These are phyloP conservation scores for Fusarium continuum DNA, from an alignment of 2,329 filamentous ascomycete genomes.

Conservation along the genomic window DNA sequence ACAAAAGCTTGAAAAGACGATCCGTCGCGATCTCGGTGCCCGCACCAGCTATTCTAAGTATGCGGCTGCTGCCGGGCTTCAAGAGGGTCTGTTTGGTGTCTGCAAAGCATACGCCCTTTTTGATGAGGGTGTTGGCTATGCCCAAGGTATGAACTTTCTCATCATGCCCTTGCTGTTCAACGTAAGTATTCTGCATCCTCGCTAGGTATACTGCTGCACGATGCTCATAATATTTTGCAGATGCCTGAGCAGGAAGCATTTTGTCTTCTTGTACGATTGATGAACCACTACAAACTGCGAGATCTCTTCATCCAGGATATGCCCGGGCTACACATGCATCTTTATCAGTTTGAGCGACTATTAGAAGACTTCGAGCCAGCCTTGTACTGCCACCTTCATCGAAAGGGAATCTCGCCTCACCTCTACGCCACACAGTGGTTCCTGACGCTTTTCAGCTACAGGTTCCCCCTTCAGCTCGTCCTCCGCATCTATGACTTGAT, in stretches of 20 bases:
- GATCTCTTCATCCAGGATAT: slow-evolving; percentile 96
- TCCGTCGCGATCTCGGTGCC: slow-evolving; percentile 88
- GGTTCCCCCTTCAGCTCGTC: slow-evolving; percentile 94
- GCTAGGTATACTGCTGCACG: too few species aligned
- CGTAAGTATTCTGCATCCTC: slow-evolving; percentile 58
- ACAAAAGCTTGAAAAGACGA: slow-evolving; percentile 87
- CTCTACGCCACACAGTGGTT: slow-evolving; percentile 99
- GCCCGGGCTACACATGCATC: slow-evolving; percentile 90
- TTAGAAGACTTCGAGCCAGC: slow-evolving; percentile 94
- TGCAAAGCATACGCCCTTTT: slow-evolving; percentile 98
- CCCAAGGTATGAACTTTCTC: slow-evolving; percentile 98
- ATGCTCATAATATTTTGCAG: slow-evolving; percentile 50
- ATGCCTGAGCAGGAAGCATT: slow-evolving; percentile 99
- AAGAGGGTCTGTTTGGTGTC: slow-evolving; percentile 92
- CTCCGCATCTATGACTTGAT: slow-evolving; percentile 97
- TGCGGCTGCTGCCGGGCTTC: slow-evolving; percentile 86
- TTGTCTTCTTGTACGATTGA: slow-evolving; percentile 87
- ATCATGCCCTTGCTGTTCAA: slow-evolving; percentile 97
- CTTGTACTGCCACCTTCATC: slow-evolving; percentile 91
- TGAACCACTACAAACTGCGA: slow-evolving; percentile 95
- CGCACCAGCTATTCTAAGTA: slow-evolving; percentile 98
- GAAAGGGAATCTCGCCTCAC: slow-evolving; percentile 86
- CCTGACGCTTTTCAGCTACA: slow-evolving; percentile 96
- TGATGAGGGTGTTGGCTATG: slow-evolving; percentile 93
- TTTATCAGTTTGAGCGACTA: slow-evolving; percentile 94